A percentile compares a stretch with the other conserved stretches of the same genome.
These are phyloP conservation scores for Alnus rubra DNA, from an alignment of 306 rosid genomes.

Conservation along the genomic window DNA sequence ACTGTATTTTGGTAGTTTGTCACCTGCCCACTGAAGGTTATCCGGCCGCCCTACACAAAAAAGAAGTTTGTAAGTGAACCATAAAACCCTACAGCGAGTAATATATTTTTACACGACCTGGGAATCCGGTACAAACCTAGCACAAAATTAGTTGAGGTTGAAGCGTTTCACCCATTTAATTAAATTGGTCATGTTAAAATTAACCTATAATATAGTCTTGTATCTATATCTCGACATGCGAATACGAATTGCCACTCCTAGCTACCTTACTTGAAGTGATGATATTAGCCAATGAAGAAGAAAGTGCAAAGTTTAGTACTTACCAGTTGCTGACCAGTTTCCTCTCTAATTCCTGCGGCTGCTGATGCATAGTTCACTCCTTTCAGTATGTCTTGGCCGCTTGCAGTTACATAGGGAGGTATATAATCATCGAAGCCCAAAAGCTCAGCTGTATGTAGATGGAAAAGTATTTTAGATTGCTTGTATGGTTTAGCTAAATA, in stretches of 20 bases:
- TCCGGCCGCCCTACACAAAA: slow-evolving; percentile 68
- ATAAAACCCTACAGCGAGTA: no score
- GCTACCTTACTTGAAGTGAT: neutral
- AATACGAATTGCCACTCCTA: no score
- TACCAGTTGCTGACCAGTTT: slow-evolving; percentile 94
- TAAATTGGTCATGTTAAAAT: no score
- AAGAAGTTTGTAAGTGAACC: neutral
- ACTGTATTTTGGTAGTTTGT: slow-evolving; percentile 68
- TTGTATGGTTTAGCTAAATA: neutral
- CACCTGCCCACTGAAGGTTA: slow-evolving; percentile 81
- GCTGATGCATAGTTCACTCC: slow-evolving; percentile 97
- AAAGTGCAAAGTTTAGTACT: neutral
- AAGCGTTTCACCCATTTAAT: no score
- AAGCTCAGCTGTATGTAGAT: slow-evolving; percentile 69
- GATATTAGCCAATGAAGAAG: neutral
- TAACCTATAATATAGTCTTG: no score
- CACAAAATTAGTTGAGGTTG: no score
- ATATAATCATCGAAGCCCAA: slow-evolving; percentile 77
- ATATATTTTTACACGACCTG: no score
- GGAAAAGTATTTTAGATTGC: no score
- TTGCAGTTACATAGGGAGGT: slow-evolving; percentile 58
- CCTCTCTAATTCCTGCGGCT: slow-evolving; percentile 96
- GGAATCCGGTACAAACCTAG: no score
- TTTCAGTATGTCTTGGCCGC: slow-evolving; percentile 60
- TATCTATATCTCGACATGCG: no score